Evolutionary conservation across 129 eudicot species (phyloP).

Genomic region (carrot (Daucus carota)): DNA sequence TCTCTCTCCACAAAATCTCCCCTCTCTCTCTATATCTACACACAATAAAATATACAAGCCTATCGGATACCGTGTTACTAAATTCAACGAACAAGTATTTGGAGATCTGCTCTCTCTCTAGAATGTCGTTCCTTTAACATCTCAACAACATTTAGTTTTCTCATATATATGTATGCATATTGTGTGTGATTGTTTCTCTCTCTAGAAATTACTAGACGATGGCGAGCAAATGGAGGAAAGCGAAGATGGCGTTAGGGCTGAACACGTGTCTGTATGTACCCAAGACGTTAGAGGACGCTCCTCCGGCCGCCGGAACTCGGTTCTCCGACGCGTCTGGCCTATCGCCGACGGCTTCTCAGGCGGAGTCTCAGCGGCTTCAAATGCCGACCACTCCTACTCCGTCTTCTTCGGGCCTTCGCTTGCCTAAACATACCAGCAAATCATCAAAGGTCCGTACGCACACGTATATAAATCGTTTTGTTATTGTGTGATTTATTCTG

Average conservation of each 20-base stretch:
- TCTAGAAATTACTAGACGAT: slow-evolving; percentile 15
- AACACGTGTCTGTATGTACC: slow-evolving; percentile 57
- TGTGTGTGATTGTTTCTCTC: slow-evolving; percentile 13
- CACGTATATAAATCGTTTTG: neutral
- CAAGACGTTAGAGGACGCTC: slow-evolving; percentile 43
- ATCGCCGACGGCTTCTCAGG: slow-evolving; percentile 24
- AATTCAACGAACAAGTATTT: slow-evolving; percentile 26
- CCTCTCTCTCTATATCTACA: slow-evolving; percentile 9
- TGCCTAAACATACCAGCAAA: slow-evolving; percentile 51
- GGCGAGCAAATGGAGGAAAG: slow-evolving; percentile 86
- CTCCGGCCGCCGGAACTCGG: slow-evolving; percentile 15
- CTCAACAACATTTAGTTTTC: neutral
- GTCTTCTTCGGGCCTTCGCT: slow-evolving; percentile 77
- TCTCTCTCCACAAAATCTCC: neutral
- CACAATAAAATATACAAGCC: slow-evolving; percentile 20
- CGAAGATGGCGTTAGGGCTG: slow-evolving; percentile 54
- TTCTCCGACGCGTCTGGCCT: slow-evolving; percentile 18
- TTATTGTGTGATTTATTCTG: neutral
- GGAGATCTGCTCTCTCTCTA: slow-evolving; percentile 27
- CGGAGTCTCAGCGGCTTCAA: slow-evolving; percentile 20
- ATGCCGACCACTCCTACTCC: slow-evolving; percentile 86
- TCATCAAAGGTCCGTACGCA: slow-evolving; percentile 45
- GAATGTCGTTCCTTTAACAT: slow-evolving; percentile 25
- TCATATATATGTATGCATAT: neutral
- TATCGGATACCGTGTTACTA: slow-evolving; percentile 34